These are phyloP conservation scores for Fusarium incarnatum DNA, from an alignment of 2,329 filamentous ascomycete species.

Conservation along the genomic window DNA sequence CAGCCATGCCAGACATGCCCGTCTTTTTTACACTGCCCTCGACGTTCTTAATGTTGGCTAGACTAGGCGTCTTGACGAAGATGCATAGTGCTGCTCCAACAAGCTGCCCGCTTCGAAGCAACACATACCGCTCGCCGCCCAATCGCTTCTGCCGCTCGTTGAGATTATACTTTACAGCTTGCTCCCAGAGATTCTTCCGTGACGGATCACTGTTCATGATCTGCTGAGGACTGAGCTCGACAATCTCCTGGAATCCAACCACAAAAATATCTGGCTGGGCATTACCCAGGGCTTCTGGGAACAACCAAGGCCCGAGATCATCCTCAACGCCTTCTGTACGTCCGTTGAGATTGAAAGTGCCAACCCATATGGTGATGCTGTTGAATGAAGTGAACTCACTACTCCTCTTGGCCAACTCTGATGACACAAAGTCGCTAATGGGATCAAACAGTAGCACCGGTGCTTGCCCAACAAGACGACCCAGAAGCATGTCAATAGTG, in stretches of 20 bases:
- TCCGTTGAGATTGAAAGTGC: constrained; percentile 96
- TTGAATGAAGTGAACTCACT: constrained; percentile 81
- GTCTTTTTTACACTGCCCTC: constrained; percentile 95
- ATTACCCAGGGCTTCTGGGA: constrained; percentile 67
- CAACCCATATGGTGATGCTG: constrained; percentile 83
- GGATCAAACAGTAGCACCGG: constrained; percentile 92
- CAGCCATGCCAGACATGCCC: constrained; percentile 95
- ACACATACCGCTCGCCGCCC: constrained; percentile 83
- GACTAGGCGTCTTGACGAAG: constrained; percentile 82
- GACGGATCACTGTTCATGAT: constrained; percentile 98
- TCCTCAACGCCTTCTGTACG: constrained; percentile 80
- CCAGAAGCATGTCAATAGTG: constrained; percentile 93
- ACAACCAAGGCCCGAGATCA: constrained; percentile 89
- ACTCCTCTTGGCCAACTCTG: constrained; percentile 76
- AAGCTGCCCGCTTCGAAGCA: constrained; percentile 90
- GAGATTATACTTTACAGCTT: constrained; percentile 79
- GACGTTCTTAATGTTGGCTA: constrained; percentile 92
- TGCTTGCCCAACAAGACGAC: constrained; percentile 83
- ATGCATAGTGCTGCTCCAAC: constrained; percentile 94
- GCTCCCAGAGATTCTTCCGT: constrained; percentile 87
- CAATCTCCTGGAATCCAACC: constrained; percentile 96
- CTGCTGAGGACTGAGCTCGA: constrained; percentile 96
- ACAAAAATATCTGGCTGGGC: constrained; percentile 86
- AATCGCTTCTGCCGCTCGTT: constrained; percentile 75
- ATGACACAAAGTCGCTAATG: constrained; percentile 88